Evolutionary conservation across 768 basidiomycete genomes (phyloP).

Genomic region (Daedaleopsis nitida): DNA sequence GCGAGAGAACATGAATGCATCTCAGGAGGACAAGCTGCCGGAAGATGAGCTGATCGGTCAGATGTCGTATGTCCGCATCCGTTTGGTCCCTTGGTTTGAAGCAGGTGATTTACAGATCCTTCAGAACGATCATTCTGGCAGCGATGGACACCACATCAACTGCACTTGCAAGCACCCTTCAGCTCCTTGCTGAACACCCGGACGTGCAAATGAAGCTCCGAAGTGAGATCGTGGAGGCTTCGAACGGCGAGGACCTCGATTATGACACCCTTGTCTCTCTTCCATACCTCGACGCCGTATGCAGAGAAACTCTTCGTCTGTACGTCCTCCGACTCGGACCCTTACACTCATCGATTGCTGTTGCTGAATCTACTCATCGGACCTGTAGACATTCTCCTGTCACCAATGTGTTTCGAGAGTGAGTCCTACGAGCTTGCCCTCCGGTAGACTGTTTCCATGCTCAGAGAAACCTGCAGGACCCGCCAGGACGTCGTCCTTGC

Average conservation of each 20-base stretch:
- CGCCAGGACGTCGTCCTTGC: constrained; percentile 44
- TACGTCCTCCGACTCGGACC: constrained; percentile 33
- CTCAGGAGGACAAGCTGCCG: constrained; percentile 16
- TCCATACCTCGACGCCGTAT: constrained; percentile 64
- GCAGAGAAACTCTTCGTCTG: constrained; percentile 59
- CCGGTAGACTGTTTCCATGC: no score
- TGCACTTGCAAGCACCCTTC: constrained; percentile 39
- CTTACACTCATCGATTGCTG: constrained; percentile 4
- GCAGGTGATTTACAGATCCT: neutral
- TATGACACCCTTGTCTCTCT: constrained; percentile 47
- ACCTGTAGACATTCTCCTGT: constrained; percentile 48
- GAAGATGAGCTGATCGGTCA: constrained; percentile 25
- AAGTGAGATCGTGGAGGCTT: constrained; percentile 34
- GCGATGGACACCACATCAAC: constrained; percentile 48
- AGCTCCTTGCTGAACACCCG: constrained; percentile 37
- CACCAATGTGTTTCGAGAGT: constrained; percentile 35
- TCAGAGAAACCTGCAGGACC: constrained; percentile 28
- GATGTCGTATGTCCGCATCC: constrained; percentile 16
- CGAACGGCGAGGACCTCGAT: constrained; percentile 28
- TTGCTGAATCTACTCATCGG: rapidly evolving
- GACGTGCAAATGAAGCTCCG: constrained; percentile 44
- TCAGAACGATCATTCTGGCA: constrained; percentile 41
- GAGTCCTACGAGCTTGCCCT: neutral
- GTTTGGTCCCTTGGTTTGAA: no score
- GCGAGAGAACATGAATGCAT: constrained; percentile 21